These are phyloP conservation scores for Mikania micrantha DNA, from an alignment of 129 eudicot genomes.

Conservation along the genomic window DNA sequence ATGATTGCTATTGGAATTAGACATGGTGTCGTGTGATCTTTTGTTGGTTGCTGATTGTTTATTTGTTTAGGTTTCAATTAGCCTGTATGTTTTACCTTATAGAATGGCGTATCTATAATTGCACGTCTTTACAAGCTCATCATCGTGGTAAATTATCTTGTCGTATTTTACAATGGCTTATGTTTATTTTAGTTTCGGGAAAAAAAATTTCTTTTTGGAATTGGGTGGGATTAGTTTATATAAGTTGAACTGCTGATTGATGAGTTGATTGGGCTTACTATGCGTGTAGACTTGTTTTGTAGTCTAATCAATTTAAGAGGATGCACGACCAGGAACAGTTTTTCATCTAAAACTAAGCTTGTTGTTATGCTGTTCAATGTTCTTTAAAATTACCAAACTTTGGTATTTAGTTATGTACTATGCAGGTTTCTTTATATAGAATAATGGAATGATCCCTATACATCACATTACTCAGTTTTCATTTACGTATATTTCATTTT, in stretches of 20 bases:
- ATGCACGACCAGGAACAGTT: too few species aligned
- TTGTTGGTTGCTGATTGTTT: background rate
- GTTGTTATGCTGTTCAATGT: background rate
- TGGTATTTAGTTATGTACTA: background rate
- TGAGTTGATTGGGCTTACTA: background rate
- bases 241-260: background rate
- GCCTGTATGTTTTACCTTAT: background rate
- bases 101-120: slow-evolving; percentile 3
- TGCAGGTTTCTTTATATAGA: background rate
- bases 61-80: background rate
- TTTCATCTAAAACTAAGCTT: background rate
- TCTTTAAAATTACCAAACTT: background rate
- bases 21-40: background rate
- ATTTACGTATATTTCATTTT: background rate
- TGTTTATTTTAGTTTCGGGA: background rate
- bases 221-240: background rate
- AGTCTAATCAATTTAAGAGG: background rate
- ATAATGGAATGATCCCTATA: background rate
- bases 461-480: background rate
- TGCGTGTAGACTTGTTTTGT: background rate
- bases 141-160: background rate
- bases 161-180: background rate
- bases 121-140: background rate
- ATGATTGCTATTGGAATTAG: background rate
- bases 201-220: background rate